Conservation (phyloP, 1,284 basidiomycete species). For the Phellinidium pouzarii region DNA sequence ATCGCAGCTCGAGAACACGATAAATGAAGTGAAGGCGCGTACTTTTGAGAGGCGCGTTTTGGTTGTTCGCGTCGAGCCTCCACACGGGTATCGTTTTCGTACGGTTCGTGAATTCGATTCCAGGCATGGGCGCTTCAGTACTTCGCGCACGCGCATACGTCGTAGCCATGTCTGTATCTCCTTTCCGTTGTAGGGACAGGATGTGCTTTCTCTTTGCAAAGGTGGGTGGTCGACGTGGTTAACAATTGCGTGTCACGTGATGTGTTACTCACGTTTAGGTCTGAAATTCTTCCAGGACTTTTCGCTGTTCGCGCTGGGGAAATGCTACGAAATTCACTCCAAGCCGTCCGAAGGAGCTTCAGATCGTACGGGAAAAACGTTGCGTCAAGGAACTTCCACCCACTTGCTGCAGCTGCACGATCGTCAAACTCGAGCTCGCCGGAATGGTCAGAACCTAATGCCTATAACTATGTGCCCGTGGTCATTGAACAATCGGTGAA, state of each 20-base stretch:
- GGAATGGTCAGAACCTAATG: slow-evolving; percentile 15
- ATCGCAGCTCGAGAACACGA: not conserved
- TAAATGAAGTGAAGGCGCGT: not conserved
- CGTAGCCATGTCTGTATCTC: slow-evolving; percentile 4
- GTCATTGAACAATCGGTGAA: slow-evolving; percentile 89
- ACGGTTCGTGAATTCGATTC: slow-evolving; percentile 19
- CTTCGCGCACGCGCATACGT: slow-evolving; percentile 16
- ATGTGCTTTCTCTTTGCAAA: not conserved
- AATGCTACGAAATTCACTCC: not conserved
- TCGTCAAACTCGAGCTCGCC: not conserved
- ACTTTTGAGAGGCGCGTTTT: slow-evolving; percentile 13
- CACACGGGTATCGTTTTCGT: slow-evolving; percentile 15
- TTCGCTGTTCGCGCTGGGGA: not conserved
- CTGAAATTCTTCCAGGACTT: too few relatives aligned
- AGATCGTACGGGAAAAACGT: too few relatives aligned
- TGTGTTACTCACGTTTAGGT: too few relatives aligned
- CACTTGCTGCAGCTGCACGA: not conserved
- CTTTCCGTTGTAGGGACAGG: not conserved
- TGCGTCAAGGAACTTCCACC: slow-evolving; percentile 5
- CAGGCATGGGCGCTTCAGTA: slow-evolving; percentile 17
- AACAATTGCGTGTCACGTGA: slow-evolving; percentile 3
- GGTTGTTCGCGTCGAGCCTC: slow-evolving; percentile 11
- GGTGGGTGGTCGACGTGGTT: slow-evolving; percentile 12
- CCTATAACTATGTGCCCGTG: slow-evolving; percentile 65
- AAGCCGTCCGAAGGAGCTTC: not conserved